phyloP scores from a whole-genome alignment of 371 early-diverging fungal species.

The Chytridiales sp. region DNA sequence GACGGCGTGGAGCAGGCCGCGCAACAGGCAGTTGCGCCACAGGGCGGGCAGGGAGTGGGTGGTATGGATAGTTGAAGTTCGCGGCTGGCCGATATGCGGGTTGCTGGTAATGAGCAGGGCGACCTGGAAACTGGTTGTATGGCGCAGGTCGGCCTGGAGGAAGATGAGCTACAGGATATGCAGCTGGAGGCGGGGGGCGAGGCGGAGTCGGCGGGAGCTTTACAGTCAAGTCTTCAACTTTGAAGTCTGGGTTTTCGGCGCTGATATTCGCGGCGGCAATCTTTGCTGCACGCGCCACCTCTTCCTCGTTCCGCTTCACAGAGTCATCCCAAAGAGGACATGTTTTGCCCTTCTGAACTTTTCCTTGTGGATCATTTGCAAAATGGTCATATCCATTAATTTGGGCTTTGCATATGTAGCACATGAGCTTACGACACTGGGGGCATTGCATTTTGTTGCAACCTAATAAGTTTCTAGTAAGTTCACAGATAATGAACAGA shows the following conservation, averaged over 20 bases:
- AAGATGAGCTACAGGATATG: background rate
- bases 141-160: too few relatives aligned
- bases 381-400: constrained; percentile 53
- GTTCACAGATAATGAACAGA: constrained; percentile 22
- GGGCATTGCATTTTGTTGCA: constrained; percentile 7
- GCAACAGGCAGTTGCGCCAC: too few relatives aligned
- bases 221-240: constrained; percentile 11
- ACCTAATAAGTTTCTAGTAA: background rate
- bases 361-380: constrained; percentile 23
- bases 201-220: constrained; percentile 4
- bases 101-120: too few relatives aligned
- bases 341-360: constrained; percentile 14
- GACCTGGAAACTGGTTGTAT: too few relatives aligned
- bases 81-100: too few relatives aligned
- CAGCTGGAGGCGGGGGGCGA: background rate
- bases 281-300: constrained; percentile 44
- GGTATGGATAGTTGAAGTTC: too few relatives aligned
- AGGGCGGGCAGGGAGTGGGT: too few relatives aligned
- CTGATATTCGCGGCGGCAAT: constrained; percentile 16
- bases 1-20: too few relatives aligned
- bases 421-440: constrained; percentile 32
- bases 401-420: constrained; percentile 49
- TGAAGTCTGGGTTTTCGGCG: constrained; percentile 5
- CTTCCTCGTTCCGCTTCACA: constrained; percentile 33
- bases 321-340: constrained; percentile 54